These are phyloP conservation scores for Ophiorrhiza pumila DNA, from an alignment of 257 asterid genomes.

Conservation along the genomic window DNA sequence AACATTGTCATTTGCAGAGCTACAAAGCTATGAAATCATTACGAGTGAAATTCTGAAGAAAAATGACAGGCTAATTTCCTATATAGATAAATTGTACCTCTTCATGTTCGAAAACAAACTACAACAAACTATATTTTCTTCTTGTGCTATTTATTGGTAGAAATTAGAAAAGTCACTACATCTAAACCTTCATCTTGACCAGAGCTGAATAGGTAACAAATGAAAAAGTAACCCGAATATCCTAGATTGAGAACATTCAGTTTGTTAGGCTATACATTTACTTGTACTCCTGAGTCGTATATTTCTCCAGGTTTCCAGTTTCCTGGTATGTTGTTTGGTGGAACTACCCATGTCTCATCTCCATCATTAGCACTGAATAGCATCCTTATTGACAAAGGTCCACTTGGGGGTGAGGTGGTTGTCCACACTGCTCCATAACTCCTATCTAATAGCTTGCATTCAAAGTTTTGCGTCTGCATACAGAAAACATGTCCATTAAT, in stretches of 20 bases:
- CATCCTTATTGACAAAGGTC: slow-evolving; percentile 72
- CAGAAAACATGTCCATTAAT: slow-evolving; percentile 6
- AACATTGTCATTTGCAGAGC: too few species aligned
- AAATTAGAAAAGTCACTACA: too few species aligned
- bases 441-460: slow-evolving; percentile 66
- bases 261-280: slow-evolving; percentile 30
- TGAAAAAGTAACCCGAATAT: slow-evolving; percentile 1
- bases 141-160: neutral
- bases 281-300: slow-evolving; percentile 81
- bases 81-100: neutral
- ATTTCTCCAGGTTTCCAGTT: slow-evolving; percentile 77
- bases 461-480: slow-evolving; percentile 54
- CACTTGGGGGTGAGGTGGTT: slow-evolving; percentile 58
- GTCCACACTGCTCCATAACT: slow-evolving; percentile 77
- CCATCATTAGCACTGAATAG: slow-evolving; percentile 57
- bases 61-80: neutral
- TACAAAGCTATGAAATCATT: neutral
- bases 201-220: neutral
- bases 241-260: neutral
- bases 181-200: too few species aligned
- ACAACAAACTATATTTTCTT: neutral
- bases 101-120: neutral
- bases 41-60: neutral
- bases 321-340: slow-evolving; percentile 52
- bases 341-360: slow-evolving; percentile 68